Conservation (phyloP, 2,329 filamentous ascomycete genomes). For the Macrophomina tecta region DNA sequence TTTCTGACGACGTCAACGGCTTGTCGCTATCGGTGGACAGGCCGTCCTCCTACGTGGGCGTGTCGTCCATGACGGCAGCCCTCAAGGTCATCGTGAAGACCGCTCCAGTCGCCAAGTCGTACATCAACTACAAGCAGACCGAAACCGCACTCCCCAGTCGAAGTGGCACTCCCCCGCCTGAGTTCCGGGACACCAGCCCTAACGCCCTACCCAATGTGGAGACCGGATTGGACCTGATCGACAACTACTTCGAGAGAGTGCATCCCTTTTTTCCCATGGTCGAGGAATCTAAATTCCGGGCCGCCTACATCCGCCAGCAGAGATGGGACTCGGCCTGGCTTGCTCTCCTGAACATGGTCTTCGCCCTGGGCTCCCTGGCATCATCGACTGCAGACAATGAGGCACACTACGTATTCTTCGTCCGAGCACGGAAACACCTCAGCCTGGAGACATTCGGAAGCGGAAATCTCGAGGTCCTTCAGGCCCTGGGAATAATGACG, state of each 20-base stretch:
- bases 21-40: conserved; percentile 68
- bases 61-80: conserved; percentile 76
- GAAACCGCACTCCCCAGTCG: conserved; percentile 44
- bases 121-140: conserved; percentile 52
- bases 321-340: conserved; percentile 73
- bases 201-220: conserved; percentile 62
- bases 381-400: conserved; percentile 68
- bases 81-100: conserved; percentile 71
- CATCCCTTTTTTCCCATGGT: conserved; percentile 77
- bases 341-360: conserved; percentile 75
- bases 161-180: conserved; percentile 44
- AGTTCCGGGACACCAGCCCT: conserved; percentile 40
- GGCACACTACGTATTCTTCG: conserved; percentile 73
- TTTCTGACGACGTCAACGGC: conserved; percentile 75
- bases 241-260: conserved; percentile 77
- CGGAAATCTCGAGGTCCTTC: conserved; percentile 74
- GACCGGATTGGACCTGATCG: conserved; percentile 71
- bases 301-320: conserved; percentile 67
- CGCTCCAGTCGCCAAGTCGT: conserved; percentile 57
- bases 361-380: conserved; percentile 75
- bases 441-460: conserved; percentile 71
- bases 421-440: conserved; percentile 69
- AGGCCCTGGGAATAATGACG: conserved; percentile 73
- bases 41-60: conserved; percentile 70
- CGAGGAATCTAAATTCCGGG: conserved; percentile 73